Evolutionary conservation across 129 eudicot species (phyloP).

Genomic region (Helichrysum umbraculigerum): DNA sequence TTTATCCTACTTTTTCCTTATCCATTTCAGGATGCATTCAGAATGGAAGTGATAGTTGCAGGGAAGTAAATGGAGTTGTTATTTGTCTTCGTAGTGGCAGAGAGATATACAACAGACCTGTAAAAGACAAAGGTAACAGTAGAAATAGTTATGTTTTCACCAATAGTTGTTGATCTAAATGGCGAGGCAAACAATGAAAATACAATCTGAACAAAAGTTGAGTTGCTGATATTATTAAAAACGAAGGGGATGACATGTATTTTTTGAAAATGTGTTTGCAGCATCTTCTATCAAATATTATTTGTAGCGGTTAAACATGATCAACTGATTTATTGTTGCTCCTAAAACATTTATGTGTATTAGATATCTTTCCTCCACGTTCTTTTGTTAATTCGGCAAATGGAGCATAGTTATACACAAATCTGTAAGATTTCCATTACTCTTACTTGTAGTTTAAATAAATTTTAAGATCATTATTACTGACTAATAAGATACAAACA

Average conservation of each 20-base stretch:
- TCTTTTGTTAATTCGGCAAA: neutral
- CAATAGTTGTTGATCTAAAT: neutral
- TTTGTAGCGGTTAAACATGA: too few relatives aligned
- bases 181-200: neutral
- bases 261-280: too few relatives aligned
- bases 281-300: too few relatives aligned
- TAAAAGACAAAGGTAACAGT: neutral
- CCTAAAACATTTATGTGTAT: too few relatives aligned
- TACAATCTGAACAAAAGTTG: neutral
- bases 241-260: too few relatives aligned
- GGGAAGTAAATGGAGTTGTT: slow-evolving; percentile 55
- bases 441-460: too few relatives aligned
- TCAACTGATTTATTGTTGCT: too few relatives aligned
- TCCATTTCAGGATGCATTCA: slow-evolving; percentile 71
- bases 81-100: slow-evolving; percentile 54
- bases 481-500: too few relatives aligned
- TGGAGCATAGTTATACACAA: neutral
- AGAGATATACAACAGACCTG: slow-evolving; percentile 81
- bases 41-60: slow-evolving; percentile 69
- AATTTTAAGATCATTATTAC: too few relatives aligned
- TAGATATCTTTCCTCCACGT: too few relatives aligned
- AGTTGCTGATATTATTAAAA: neutral
- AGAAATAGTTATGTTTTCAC: neutral
- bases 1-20: slow-evolving; percentile 45
- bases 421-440: too few relatives aligned